Evolutionary conservation across 2,329 filamentous ascomycete genomes (phyloP).

Genomic region (Paraconiothyrium sp.): DNA sequence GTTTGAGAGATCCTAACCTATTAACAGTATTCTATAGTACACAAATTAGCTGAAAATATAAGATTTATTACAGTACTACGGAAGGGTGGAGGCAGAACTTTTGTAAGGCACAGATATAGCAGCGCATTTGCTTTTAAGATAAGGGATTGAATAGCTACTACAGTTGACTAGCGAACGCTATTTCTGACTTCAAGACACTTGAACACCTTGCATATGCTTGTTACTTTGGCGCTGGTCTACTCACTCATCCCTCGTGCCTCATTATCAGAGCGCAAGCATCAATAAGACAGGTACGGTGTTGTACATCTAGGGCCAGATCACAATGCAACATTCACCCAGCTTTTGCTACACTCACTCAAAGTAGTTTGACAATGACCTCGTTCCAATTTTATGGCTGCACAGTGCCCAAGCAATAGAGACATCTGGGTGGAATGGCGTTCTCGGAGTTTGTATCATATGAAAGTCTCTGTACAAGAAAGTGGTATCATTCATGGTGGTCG

Average conservation of each 20-base stretch:
- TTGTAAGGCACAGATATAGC: no score
- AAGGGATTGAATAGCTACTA: no score
- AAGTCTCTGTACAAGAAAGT: neutral
- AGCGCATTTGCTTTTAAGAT: no score
- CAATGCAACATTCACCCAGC: neutral
- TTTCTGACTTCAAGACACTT: no score
- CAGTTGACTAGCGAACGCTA: no score
- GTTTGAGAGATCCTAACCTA: no score
- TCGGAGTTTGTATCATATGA: neutral
- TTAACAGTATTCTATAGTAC: no score
- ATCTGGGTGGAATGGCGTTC: neutral
- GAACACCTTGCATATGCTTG: neutral
- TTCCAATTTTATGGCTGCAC: neutral
- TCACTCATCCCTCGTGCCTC: neutral
- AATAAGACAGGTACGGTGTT: neutral
- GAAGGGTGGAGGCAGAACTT: no score
- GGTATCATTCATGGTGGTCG: constrained; percentile 22
- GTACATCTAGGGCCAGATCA: neutral
- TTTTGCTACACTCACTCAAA: neutral
- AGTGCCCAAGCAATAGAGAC: neutral
- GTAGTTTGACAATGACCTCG: neutral
- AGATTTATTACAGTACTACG: no score
- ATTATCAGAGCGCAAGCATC: neutral
- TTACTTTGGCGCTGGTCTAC: neutral
- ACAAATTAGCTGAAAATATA: no score